phyloP scores from a whole-genome alignment of 129 eudicot genomes.

The Tagetes erecta region DNA sequence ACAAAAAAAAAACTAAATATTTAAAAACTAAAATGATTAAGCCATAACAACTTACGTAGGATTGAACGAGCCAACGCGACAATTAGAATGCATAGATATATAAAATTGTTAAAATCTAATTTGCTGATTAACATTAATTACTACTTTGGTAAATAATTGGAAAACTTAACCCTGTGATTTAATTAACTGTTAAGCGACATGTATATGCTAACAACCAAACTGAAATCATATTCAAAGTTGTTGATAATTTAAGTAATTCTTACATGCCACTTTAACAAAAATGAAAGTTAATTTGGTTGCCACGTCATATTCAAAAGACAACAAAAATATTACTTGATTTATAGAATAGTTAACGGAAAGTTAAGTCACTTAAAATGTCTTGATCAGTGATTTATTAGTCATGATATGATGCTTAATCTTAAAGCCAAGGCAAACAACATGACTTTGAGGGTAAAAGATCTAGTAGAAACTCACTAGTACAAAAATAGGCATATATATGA shows the following conservation, averaged over 20 bases:
- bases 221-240: conserved; percentile 25
- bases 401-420: conserved; percentile 28
- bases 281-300: conserved; percentile 17
- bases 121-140: too few relatives aligned
- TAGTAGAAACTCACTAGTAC: not conserved
- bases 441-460: conserved; percentile 16
- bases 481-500: too few relatives aligned
- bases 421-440: conserved; percentile 32
- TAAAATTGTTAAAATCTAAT: too few relatives aligned
- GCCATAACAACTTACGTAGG: not conserved
- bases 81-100: too few relatives aligned
- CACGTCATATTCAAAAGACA: conserved; percentile 27
- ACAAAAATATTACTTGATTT: not conserved
- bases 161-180: not conserved
- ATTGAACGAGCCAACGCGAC: not conserved
- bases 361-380: conserved; percentile 15
- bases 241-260: conserved; percentile 26
- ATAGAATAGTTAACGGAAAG: conserved; percentile 10
- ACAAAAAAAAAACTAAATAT: not conserved
- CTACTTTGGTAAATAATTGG: conserved; percentile 4
- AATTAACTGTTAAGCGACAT: conserved; percentile 16
- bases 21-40: not conserved
- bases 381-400: conserved; percentile 23
- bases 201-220: conserved; percentile 20
- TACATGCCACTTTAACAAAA: conserved; percentile 31